Evolutionary conservation across 495 filamentous ascomycete species (phyloP).

Genomic region (Hypoxylon intermedium): DNA sequence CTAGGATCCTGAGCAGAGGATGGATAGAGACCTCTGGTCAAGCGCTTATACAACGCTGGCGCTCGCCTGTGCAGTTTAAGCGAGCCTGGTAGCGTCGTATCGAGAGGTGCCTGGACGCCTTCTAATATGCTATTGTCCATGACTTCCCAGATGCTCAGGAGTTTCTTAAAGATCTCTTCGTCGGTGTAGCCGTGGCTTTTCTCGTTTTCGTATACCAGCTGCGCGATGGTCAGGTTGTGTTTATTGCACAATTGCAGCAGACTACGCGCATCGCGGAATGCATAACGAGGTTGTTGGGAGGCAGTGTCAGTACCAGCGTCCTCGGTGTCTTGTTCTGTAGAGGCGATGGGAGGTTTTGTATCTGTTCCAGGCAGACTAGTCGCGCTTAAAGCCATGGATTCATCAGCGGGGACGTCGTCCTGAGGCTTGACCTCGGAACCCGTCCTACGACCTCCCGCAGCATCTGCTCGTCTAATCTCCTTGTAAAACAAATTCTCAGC

Average conservation of each 20-base stretch:
- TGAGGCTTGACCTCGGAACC: conserved; percentile 39
- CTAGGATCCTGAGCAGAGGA: conserved; percentile 15
- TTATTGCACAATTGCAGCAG: conserved; percentile 44
- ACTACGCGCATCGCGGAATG: conserved; percentile 44
- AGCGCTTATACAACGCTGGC: conserved; percentile 42
- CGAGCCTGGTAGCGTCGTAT: conserved; percentile 41
- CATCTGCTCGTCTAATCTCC: conserved; percentile 44
- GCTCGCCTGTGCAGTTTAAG: conserved; percentile 47
- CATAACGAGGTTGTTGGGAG: conserved; percentile 40
- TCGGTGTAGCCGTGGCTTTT: conserved; percentile 47
- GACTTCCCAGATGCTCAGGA: conserved; percentile 47
- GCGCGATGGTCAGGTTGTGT: conserved; percentile 47
- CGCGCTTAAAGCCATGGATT: conserved; percentile 23
- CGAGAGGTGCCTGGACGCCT: conserved; percentile 43
- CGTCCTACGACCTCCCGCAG: conserved; percentile 42
- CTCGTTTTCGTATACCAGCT: conserved; percentile 48
- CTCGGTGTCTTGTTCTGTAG: conserved; percentile 15
- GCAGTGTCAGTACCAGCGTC: conserved; percentile 18
- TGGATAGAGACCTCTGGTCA: conserved; percentile 46
- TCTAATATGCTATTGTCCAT: conserved; percentile 49
- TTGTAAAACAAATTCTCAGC: conserved; percentile 50
- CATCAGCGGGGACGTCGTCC: conserved; percentile 20
- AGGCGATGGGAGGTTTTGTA: conserved; percentile 1
- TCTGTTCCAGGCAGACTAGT: conserved; percentile 3
- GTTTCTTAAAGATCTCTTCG: conserved; percentile 43